A percentile compares a stretch with the other conserved stretches of the same genome.
Evolutionary conservation across 2,329 filamentous ascomycete genomes (phyloP).

Genomic region (Sporothrix pallida): DNA sequence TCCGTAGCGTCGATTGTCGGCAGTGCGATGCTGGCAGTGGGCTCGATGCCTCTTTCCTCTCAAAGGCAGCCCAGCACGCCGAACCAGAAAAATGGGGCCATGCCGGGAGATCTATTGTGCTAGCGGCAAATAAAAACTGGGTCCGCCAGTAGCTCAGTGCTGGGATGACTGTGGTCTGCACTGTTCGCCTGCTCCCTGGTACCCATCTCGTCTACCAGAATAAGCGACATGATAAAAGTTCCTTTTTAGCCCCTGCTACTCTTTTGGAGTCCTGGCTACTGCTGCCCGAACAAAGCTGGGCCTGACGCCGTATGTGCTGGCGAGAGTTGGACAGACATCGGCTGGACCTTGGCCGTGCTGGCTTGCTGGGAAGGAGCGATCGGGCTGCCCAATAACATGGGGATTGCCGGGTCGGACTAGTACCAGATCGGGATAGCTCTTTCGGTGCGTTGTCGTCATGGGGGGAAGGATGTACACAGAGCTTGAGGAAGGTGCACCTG

Average conservation of each 20-base stretch:
- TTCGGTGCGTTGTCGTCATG: conserved; percentile 16
- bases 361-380: conserved; percentile 10
- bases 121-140: conserved; percentile 20
- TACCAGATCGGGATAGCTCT: conserved; percentile 22
- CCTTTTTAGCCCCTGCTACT: not conserved
- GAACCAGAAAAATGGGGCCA: conserved; percentile 15
- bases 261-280: not conserved
- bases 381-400: not conserved
- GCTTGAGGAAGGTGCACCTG: conserved; percentile 1
- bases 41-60: conserved; percentile 3
- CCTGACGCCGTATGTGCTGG: not conserved
- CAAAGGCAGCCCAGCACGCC: not conserved
- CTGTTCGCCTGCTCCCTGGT: not conserved
- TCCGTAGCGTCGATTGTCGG: conserved; percentile 14
- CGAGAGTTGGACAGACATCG: not conserved
- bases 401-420: not conserved
- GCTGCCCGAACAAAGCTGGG: no score
- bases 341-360: not conserved
- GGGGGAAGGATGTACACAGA: not conserved
- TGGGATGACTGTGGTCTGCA: conserved; percentile 2
- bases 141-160: not conserved
- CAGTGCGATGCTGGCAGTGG: conserved; percentile 16
- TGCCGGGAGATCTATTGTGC: conserved; percentile 23
- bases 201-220: conserved; percentile 15
- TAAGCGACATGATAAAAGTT: conserved; percentile 1